Conservation (phyloP, 106 monocot genomes). For the Ottelia alismoides region DNA sequence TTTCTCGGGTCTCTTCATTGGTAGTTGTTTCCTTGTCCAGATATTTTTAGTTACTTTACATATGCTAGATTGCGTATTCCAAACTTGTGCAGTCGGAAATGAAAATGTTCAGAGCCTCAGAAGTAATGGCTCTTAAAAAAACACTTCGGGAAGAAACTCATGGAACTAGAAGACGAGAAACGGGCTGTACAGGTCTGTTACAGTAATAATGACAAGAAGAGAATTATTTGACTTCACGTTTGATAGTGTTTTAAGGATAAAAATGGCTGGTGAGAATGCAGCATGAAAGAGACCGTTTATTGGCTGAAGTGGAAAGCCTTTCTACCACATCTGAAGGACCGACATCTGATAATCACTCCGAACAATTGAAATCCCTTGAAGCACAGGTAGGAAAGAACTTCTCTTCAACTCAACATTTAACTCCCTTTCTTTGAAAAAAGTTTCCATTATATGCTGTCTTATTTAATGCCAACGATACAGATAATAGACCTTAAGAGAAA, state of each 20-base stretch:
- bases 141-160: slow-evolving; percentile 93
- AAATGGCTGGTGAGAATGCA: slow-evolving; percentile 24
- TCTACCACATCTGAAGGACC: slow-evolving; percentile 46
- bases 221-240: not conserved
- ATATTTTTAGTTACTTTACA: too few species aligned
- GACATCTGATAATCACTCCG: slow-evolving; percentile 51
- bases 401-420: not conserved
- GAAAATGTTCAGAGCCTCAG: slow-evolving; percentile 70
- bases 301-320: slow-evolving; percentile 86
- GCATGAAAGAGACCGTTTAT: slow-evolving; percentile 78
- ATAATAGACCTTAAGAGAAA: slow-evolving; percentile 95
- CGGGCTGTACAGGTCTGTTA: slow-evolving; percentile 51
- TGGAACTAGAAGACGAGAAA: slow-evolving; percentile 98
- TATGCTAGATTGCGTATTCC: too few species aligned
- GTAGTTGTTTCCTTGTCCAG: too few species aligned
- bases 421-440: too few species aligned
- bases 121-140: slow-evolving; percentile 77
- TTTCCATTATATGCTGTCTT: not conserved
- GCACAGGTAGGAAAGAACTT: slow-evolving; percentile 38
- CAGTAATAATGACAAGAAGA: not conserved
- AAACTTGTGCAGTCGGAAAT: slow-evolving; percentile 94
- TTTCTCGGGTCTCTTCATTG: too few species aligned
- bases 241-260: not conserved
- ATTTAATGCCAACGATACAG: slow-evolving; percentile 14
- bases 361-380: slow-evolving; percentile 92